These are phyloP conservation scores for Penicillium sp. DNA, from an alignment of 2,329 filamentous ascomycete genomes.

Conservation along the genomic window DNA sequence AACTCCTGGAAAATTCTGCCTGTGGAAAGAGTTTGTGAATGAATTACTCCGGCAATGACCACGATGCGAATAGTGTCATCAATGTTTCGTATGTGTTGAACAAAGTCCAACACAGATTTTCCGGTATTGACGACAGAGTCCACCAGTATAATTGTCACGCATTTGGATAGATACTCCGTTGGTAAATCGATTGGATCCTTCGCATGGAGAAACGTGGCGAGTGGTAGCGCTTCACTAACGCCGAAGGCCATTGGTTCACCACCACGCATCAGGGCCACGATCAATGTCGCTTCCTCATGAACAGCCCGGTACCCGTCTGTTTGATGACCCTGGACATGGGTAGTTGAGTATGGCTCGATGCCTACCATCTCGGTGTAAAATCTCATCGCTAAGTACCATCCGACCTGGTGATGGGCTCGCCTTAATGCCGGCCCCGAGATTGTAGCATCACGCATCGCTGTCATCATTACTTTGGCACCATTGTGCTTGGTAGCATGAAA, in stretches of 20 bases:
- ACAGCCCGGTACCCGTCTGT: slow-evolving; percentile 44
- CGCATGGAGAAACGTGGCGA: slow-evolving; percentile 55
- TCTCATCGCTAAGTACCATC: no score
- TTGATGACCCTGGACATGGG: no score
- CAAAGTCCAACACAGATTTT: slow-evolving; percentile 51
- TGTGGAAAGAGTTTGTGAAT: slow-evolving; percentile 36
- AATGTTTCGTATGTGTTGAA: slow-evolving; percentile 48
- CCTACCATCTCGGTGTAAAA: no score
- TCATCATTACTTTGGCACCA: no score
- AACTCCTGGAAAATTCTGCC: slow-evolving; percentile 18
- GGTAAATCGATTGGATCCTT: slow-evolving; percentile 43
- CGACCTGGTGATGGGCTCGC: no score
- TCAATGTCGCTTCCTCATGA: slow-evolving; percentile 52
- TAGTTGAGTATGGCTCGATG: no score
- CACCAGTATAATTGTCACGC: slow-evolving; percentile 53
- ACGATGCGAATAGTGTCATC: slow-evolving; percentile 49
- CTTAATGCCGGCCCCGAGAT: no score
- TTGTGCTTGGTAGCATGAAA: no score
- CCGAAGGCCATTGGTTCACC: slow-evolving; percentile 64
- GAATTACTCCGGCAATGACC: slow-evolving; percentile 58
- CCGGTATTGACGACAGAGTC: slow-evolving; percentile 65
- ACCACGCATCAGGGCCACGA: slow-evolving; percentile 64
- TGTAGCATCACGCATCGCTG: no score
- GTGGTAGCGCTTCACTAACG: slow-evolving; percentile 55
- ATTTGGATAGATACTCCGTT: slow-evolving; percentile 41